A percentile compares a stretch with the other conserved stretches of the same genome.
phyloP scores from a whole-genome alignment of 768 basidiomycete genomes.

The Boletus subparvulus region DNA sequence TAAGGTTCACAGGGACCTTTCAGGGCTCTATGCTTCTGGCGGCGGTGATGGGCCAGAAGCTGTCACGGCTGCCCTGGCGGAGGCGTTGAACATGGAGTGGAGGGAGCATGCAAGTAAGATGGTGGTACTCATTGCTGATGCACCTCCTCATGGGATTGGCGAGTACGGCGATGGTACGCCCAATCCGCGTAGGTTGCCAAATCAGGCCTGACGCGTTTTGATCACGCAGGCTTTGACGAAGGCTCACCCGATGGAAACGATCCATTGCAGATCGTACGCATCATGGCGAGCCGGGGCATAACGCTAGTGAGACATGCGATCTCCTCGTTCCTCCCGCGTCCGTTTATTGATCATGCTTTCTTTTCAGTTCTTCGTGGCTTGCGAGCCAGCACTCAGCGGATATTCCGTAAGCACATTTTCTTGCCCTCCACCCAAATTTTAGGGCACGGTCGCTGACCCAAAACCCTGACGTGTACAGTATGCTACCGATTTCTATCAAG shows the following conservation, averaged over 20 bases:
- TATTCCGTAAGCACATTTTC: constrained; percentile 62
- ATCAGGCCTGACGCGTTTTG: constrained; percentile 12
- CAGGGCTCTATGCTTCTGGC: constrained; percentile 82
- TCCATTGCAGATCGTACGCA: constrained; percentile 81
- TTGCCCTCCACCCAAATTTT: constrained; percentile 17
- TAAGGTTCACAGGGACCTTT: constrained; percentile 81
- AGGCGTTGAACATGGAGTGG: constrained; percentile 90
- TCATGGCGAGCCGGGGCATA: constrained; percentile 89
- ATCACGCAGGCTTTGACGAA: constrained; percentile 76
- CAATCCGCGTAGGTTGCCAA: neutral
- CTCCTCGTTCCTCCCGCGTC: neutral
- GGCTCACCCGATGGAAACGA: constrained; percentile 95
- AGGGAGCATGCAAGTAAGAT: constrained; percentile 86
- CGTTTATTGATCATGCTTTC: constrained; percentile 1
- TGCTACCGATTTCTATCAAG: constrained; percentile 93
- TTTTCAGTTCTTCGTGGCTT: constrained; percentile 94
- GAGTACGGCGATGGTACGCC: constrained; percentile 90
- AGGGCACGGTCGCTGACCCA: constrained; percentile 5
- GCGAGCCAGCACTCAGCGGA: constrained; percentile 92
- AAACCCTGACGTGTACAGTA: constrained; percentile 47
- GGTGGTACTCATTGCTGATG: constrained; percentile 96
- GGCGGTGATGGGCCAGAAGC: constrained; percentile 97
- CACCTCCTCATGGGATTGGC: constrained; percentile 95
- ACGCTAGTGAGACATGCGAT: constrained; percentile 61
- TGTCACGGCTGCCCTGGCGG: constrained; percentile 88